Conservation (phyloP, 2,329 filamentous ascomycete genomes). For the Byssoonygena ceratinophila region DNA sequence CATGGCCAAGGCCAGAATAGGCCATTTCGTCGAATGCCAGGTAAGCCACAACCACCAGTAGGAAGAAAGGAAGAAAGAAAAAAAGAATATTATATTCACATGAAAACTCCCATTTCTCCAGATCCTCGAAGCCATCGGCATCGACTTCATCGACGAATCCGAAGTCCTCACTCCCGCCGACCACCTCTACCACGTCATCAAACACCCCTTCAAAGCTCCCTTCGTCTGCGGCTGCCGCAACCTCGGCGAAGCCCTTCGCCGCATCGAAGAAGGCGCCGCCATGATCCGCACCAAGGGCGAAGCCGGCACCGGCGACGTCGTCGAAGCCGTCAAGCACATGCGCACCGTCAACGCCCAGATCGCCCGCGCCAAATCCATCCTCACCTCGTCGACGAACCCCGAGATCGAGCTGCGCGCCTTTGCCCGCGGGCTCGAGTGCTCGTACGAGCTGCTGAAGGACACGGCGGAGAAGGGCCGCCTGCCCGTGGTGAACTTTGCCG, state of each 20-base stretch:
- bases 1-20: slow-evolving; percentile 97
- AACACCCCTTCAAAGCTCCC: slow-evolving; percentile 67
- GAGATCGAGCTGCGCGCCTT: slow-evolving; percentile 67
- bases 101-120: slow-evolving; percentile 26
- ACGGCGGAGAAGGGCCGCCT: slow-evolving; percentile 77
- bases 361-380: slow-evolving; percentile 53
- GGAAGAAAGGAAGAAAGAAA: background rate
- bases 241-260: slow-evolving; percentile 80
- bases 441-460: slow-evolving; percentile 70
- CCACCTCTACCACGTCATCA: slow-evolving; percentile 81
- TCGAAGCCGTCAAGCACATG: slow-evolving; percentile 95
- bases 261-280: slow-evolving; percentile 85
- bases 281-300: slow-evolving; percentile 99
- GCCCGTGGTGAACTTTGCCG: slow-evolving; percentile 95
- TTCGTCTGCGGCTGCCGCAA: slow-evolving; percentile 97
- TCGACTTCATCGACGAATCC: slow-evolving; percentile 97
- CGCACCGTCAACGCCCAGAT: slow-evolving; percentile 80
- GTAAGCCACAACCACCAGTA: slow-evolving; percentile 28
- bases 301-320: slow-evolving; percentile 90
- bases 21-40: slow-evolving; percentile 95
- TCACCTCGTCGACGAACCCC: slow-evolving; percentile 31
- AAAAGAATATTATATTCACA: background rate
- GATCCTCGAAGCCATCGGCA: slow-evolving; percentile 87
- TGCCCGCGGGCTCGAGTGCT: slow-evolving; percentile 70
- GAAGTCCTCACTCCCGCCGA: slow-evolving; percentile 96